Percentiles rank a stretch among this genome's conserved stretches.
phyloP scores from a whole-genome alignment of 2,329 filamentous ascomycete species.

The Ophiocordyceps camponoti-saundersi region DNA sequence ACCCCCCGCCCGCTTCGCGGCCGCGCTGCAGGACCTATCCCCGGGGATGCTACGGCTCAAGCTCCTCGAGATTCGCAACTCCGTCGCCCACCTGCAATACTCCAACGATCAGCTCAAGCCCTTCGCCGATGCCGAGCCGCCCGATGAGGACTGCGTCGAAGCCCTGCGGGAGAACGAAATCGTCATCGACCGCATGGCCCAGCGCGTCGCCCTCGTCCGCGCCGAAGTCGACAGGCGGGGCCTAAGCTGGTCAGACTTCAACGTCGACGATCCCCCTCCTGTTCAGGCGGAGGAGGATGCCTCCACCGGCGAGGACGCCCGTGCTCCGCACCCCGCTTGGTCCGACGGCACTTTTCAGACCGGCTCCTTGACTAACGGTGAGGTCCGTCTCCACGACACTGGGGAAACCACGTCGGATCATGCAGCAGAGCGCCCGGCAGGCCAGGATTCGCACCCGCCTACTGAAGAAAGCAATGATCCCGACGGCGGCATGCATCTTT shows the following conservation, averaged over 20 bases:
- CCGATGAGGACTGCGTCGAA: constrained; percentile 56
- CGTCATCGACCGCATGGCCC: constrained; percentile 51
- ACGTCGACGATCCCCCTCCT: constrained; percentile 16
- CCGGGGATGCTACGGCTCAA: constrained; percentile 53
- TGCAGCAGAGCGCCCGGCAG: background rate
- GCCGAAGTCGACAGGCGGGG: constrained; percentile 46
- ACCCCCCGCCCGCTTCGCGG: constrained; percentile 42
- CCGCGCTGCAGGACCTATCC: constrained; percentile 50
- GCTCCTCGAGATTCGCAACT: constrained; percentile 59
- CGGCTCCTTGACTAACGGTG: constrained; percentile 34
- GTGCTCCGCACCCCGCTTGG: constrained; percentile 29
- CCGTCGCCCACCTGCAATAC: constrained; percentile 54
- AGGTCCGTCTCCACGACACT: constrained; percentile 19
- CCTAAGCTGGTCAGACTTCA: constrained; percentile 38
- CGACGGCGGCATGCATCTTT: constrained; percentile 47
- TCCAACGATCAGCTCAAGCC: constrained; percentile 58
- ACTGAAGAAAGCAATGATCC: constrained; percentile 21
- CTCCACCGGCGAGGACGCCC: constrained; percentile 10
- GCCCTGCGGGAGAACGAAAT: constrained; percentile 55
- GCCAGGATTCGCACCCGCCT: constrained; percentile 5
- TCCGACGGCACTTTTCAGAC: constrained; percentile 46
- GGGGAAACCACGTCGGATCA: background rate
- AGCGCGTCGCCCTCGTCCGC: constrained; percentile 45
- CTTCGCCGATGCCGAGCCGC: constrained; percentile 32
- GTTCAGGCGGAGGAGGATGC: constrained; percentile 17